phyloP scores from a whole-genome alignment of 441 rosid species.

The Manihot esculenta region DNA sequence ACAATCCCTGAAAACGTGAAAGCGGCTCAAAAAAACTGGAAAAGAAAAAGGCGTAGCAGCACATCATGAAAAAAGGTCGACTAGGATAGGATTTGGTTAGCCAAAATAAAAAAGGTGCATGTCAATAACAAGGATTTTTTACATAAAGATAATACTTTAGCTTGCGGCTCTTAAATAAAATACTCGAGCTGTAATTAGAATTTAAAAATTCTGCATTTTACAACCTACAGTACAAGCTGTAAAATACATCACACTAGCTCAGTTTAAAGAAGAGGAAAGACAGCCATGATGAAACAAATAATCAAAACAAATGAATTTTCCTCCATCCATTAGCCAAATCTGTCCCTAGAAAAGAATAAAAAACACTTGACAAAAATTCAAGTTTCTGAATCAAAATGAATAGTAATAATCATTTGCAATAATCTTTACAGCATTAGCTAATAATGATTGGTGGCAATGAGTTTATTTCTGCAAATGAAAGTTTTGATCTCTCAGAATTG shows the following conservation, averaged over 20 bases:
- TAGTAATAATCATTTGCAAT: background rate
- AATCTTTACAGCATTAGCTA: background rate
- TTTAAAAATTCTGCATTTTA: background rate
- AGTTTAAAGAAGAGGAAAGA: background rate
- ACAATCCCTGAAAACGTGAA: background rate
- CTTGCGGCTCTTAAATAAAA: background rate
- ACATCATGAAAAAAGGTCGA: background rate
- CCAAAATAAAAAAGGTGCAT: background rate
- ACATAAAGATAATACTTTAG: background rate
- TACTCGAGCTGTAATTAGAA: background rate
- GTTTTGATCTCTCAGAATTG: too few species aligned
- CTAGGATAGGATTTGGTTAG: too few species aligned
- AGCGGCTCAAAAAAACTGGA: background rate
- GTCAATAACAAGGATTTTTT: background rate
- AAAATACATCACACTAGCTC: background rate
- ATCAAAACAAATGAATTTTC: background rate
- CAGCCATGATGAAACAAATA: background rate
- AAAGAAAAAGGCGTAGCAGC: background rate
- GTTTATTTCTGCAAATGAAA: too few species aligned
- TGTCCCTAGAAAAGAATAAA: background rate
- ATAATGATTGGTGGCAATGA: too few species aligned
- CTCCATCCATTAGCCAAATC: background rate
- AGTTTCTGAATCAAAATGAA: background rate
- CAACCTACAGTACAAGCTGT: background rate
- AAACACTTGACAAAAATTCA: background rate